Conservation (phyloP, 345 rosid genomes). For the Garcia nutans region DNA sequence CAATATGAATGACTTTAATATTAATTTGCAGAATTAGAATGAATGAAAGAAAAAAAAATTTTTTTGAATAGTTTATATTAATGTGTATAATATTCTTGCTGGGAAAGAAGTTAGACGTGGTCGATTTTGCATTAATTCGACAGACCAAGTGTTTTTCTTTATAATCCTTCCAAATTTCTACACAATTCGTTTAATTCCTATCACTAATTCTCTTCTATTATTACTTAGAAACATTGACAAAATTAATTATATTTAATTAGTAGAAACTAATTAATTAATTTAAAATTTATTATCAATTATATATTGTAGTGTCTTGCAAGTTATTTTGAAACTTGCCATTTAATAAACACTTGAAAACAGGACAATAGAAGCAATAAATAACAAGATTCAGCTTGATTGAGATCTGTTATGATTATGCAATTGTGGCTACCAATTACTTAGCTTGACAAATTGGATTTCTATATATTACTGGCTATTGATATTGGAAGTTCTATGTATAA, state of each 20-base stretch:
- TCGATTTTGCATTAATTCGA: slow-evolving; percentile 14
- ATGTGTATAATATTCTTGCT: slow-evolving; percentile 5
- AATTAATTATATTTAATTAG: background rate
- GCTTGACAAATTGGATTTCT: slow-evolving; percentile 3
- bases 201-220: background rate
- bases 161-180: background rate
- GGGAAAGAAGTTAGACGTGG: slow-evolving; percentile 15
- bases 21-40: no score
- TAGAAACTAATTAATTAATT: background rate
- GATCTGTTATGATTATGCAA: background rate
- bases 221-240: background rate
- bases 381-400: background rate
- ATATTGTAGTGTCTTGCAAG: slow-evolving; percentile 7
- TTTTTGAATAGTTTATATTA: no score
- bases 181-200: background rate
- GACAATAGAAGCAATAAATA: background rate
- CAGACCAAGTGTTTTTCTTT: slow-evolving; percentile 23
- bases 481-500: no score
- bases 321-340: background rate
- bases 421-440: background rate
- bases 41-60: no score
- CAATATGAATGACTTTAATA: no score
- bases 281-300: background rate
- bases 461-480: background rate
- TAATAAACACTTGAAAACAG: background rate